These are phyloP conservation scores for Cyclospora cayetanensis DNA, from an alignment of 169 alveolate genomes.

Conservation along the genomic window DNA sequence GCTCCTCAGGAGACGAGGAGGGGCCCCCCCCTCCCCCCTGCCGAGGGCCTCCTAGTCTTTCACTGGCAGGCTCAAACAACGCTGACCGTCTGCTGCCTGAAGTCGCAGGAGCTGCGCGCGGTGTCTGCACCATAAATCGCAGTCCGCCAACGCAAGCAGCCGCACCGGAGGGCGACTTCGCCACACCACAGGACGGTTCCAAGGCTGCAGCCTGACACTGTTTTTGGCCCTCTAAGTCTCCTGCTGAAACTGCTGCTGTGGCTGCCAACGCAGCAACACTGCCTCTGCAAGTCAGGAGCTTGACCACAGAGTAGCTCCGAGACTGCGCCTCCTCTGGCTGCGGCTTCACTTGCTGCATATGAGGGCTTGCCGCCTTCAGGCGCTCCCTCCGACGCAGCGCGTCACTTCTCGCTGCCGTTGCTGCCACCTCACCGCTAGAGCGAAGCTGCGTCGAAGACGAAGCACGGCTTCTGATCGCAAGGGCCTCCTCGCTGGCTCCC, in stretches of 20 bases:
- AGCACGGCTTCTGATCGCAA: no score
- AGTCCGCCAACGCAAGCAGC: neutral
- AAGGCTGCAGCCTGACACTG: neutral
- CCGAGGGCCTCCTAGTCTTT: neutral
- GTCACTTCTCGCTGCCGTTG: neutral
- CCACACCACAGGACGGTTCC: neutral
- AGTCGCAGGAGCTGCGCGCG: conserved; percentile 1
- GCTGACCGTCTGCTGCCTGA: neutral
- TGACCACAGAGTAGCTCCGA: conserved; percentile 1
- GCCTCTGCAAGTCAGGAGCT: conserved; percentile 43
- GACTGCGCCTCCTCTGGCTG: neutral
- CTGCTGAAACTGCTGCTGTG: conserved; percentile 9
- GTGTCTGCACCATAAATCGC: conserved; percentile 43
- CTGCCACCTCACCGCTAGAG: no score
- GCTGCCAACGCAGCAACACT: neutral
- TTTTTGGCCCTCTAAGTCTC: neutral
- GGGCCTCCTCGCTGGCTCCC: no score
- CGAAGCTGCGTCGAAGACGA: no score
- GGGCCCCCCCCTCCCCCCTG: no score
- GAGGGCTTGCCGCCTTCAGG: no score
- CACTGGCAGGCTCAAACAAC: conserved; percentile 16
- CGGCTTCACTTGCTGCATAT: neutral
- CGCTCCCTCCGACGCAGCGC: neutral
- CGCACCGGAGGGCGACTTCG: neutral
- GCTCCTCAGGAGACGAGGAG: no score